phyloP scores from a whole-genome alignment of 2,329 filamentous ascomycete genomes.

The Venturia aucupariae region DNA sequence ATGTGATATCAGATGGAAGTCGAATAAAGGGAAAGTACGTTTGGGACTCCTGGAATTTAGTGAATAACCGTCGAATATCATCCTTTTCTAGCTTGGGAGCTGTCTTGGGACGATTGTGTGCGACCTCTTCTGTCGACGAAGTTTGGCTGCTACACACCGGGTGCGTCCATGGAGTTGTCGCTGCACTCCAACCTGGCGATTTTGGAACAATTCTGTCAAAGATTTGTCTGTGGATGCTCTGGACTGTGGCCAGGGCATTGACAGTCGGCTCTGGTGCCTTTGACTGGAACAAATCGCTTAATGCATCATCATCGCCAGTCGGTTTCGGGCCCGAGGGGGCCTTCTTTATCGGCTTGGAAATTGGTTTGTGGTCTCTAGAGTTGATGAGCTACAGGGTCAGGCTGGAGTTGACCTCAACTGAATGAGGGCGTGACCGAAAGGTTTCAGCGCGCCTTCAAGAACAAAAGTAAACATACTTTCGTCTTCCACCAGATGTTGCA shows the following conservation, averaged over 20 bases:
- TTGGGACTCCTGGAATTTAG: not conserved
- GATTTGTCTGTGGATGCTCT: not conserved
- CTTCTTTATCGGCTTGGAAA: too few relatives aligned
- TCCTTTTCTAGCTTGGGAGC: not conserved
- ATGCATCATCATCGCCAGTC: not conserved
- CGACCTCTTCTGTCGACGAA: not conserved
- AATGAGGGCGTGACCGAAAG: too few relatives aligned
- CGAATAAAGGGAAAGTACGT: constrained; percentile 1
- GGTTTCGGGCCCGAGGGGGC: too few relatives aligned
- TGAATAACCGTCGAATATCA: not conserved
- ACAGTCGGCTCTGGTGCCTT: not conserved
- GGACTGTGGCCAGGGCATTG: not conserved
- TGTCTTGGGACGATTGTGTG: not conserved
- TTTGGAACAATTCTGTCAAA: not conserved
- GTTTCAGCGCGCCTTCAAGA: too few relatives aligned
- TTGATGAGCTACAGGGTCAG: too few relatives aligned
- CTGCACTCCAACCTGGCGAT: not conserved
- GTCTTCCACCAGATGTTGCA: not conserved
- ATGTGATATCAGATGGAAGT: not conserved
- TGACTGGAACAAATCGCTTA: not conserved
- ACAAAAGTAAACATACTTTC: not conserved
- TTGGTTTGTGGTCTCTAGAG: too few relatives aligned
- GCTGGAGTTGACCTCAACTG: too few relatives aligned
- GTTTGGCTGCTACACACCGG: not conserved
- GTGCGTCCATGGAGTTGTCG: not conserved